Base-by-base conservation (phyloP, 2,329 filamentous ascomycete genomes). In the Trichoderma harzianum region DNA sequence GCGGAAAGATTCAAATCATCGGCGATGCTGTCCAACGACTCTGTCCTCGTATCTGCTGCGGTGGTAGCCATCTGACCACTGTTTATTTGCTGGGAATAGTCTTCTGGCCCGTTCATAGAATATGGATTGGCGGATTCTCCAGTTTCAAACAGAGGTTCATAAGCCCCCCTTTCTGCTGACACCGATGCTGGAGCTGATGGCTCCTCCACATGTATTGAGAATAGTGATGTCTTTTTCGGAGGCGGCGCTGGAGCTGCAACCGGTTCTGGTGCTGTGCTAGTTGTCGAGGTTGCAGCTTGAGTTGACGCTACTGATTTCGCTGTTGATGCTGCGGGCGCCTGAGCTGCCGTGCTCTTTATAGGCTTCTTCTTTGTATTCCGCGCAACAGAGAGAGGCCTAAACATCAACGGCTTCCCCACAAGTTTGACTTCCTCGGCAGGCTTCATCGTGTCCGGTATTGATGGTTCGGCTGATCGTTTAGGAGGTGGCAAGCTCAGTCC, bases 371-470 rank as follows among this genome's bases (percentile, higher is more conserved):
- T 94, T 74, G 88, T 86, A 74, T 92, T 93, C 73, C 93, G 88
- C 18, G 91, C 89, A 16, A 98, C 94, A 1, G 95, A 97, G 47
- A 98, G 84, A 4, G 95, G 95, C 78, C 91, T 92, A 81, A 98
- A 98, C 89, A 94, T 93, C 80, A 95, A 89, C 14, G 94, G 89
- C 76, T 95, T 96, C 24, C 92, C 93, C 2, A 91, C 88, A 16
- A 92, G 82, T 81, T 93, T 91, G 18, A 92, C 87, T 72, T 91
- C 89, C 2, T 88, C 85, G n/a, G 86, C 87, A 30, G 86, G 81
- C 77, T 89, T 89, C 76, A 89, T 86, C 55, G 87, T 86, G 14
- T 83, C 84, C 1, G 87, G 85, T 76, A 88, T 86, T 36, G 84
- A 82, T n/a, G 86, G 86, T 60, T 82, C 82, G 21, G 80, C 78